Base-by-base conservation (phyloP, 148 eudicot genomes). In the Fagopyrum esculentum region DNA sequence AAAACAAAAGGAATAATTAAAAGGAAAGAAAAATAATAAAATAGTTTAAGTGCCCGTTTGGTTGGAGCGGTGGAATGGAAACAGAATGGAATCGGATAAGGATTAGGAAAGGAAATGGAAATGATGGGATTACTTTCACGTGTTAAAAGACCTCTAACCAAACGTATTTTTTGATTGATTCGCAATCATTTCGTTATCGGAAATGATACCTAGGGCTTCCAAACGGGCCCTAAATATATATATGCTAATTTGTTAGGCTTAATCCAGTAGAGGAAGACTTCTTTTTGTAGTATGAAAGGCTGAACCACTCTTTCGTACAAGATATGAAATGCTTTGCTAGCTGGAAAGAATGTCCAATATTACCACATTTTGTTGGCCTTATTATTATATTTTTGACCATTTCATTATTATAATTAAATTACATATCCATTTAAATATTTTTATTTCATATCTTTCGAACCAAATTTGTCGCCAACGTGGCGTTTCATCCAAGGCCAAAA, bases 201-300 rank as follows among this genome's bases (percentile, higher is more conserved):
- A n/a, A n/a, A n/a, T n/a, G n/a, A n/a, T n/a, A n/a, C n/a, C n/a
- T n/a, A n/a, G n/a, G n/a, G n/a, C n/a, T n/a, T n/a, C n/a, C n/a
- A n/a, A n/a, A n/a, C n/a, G n/a, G n/a, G n/a, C n/a, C n/a, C n/a
- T n/a, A n/a, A n/a, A n/a, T n/a, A 11, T 11, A 12, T 5, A 30
- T 64, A 64, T 66, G 70, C 70, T 35, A 66, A 66, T 66, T 66
- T 66, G 70, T 43, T 66, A 66, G 3, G 46, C 70, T 66, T 66
- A 66, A 66, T 66, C 70, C 70, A 66, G 70, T 66, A 35, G 46
- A 66, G n/a, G 43, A 11, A 8, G 46, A 43, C 71, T 66, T 26
- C 26, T 64, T 54, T 22, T 40, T 66, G 47, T 66, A 66, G n/a
- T 13, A 66, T 40, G 46, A 40, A 40, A 66, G 9, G 71, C 71